Evolutionary conservation across 2,329 filamentous ascomycete species (phyloP).

Genomic region (Colletotrichum karsti): DNA sequence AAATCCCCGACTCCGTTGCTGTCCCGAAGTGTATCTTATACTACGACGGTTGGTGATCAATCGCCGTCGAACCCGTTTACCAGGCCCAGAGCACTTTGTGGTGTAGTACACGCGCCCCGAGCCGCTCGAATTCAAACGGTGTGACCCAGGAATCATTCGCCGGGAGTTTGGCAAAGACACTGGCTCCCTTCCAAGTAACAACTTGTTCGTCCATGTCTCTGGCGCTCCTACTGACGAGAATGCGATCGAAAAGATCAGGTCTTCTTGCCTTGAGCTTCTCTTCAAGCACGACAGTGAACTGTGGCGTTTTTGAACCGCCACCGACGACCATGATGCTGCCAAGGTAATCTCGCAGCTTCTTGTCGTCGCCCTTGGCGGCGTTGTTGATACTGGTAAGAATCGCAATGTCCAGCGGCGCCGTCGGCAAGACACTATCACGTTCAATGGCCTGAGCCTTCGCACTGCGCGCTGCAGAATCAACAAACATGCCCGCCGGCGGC

Average conservation of each 20-base stretch:
- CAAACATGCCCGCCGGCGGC: constrained; percentile 54
- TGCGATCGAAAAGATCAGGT: constrained; percentile 67
- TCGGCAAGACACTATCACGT: constrained; percentile 82
- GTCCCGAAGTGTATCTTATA: constrained; percentile 6
- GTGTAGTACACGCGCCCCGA: constrained; percentile 83
- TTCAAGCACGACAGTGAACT: constrained; percentile 85
- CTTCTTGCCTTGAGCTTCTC: constrained; percentile 76
- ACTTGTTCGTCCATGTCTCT: constrained; percentile 96
- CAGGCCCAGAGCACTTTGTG: constrained; percentile 79
- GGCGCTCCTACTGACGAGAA: constrained; percentile 75
- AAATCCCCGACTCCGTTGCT: constrained; percentile 25
- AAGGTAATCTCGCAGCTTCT: constrained; percentile 89
- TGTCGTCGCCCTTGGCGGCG: constrained; percentile 87
- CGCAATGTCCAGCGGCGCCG: constrained; percentile 86
- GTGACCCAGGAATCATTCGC: constrained; percentile 98
- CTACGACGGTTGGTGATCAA: background rate
- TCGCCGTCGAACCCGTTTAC: constrained; percentile 40
- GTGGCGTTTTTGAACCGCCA: constrained; percentile 81
- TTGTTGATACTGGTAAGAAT: constrained; percentile 91
- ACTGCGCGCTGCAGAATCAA: constrained; percentile 60
- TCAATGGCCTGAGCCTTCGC: constrained; percentile 68
- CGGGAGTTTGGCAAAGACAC: constrained; percentile 90
- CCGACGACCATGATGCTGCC: constrained; percentile 92
- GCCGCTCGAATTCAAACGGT: constrained; percentile 84
- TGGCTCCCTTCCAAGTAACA: constrained; percentile 97